Conservation (phyloP, 78 protist species). For the Dictyostelium intermedium region DNA sequence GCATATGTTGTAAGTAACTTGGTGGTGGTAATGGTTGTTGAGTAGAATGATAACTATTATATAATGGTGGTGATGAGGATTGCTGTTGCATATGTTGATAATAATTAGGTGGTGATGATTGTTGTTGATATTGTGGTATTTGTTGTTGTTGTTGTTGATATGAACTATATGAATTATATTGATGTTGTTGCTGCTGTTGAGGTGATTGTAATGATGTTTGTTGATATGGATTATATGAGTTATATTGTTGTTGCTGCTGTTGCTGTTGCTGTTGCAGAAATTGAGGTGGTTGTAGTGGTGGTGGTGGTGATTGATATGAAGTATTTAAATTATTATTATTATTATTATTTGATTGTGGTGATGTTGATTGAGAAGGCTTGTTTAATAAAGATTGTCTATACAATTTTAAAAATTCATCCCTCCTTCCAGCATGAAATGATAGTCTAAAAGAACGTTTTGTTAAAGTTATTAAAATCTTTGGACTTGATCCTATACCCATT, state of each 20-base stretch:
- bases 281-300: neutral
- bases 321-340: neutral
- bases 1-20: neutral
- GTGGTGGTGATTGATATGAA: neutral
- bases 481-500: constrained; percentile 33
- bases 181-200: neutral
- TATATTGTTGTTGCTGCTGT: neutral
- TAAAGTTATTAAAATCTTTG: constrained; percentile 34
- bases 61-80: constrained; percentile 1
- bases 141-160: constrained; percentile 27
- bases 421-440: constrained; percentile 57
- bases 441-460: constrained; percentile 1
- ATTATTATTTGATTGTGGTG: neutral
- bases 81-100: neutral
- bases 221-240: neutral
- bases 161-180: neutral
- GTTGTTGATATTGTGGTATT: constrained; percentile 38
- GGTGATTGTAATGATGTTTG: neutral
- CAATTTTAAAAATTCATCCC: constrained; percentile 25
- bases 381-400: neutral
- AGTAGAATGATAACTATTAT: neutral
- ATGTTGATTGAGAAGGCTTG: neutral
- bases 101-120: constrained; percentile 14
- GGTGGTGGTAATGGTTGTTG: neutral
- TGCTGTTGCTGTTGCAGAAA: neutral